Evolutionary conservation across 306 rosid species (phyloP), one percentile per base, ranked within the genome.

Genomic region (Prunus davidiana): DNA sequence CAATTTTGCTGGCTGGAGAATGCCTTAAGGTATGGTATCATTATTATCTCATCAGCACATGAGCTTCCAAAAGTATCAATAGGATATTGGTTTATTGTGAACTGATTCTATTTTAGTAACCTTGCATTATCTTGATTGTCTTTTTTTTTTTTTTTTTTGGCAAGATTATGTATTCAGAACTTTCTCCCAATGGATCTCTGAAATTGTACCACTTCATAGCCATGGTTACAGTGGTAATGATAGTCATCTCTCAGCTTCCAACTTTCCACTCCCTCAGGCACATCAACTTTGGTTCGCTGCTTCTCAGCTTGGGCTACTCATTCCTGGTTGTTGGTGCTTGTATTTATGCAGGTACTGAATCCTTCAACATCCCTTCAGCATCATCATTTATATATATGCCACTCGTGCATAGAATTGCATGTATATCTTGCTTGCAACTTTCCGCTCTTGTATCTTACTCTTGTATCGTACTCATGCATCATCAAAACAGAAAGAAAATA

Each of bases 151-250:
- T 56, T 24, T 51, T 24, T 19, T 62, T 47, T 14, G 51, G 63
- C 54, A 71, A 95, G 98, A 90, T 95, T 50, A 78, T 95, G 87
- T 95, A 95, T 84, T 78, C 91, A 50, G 87, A 75, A 18, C 49
- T 95, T 12, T 80, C 81, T 58, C 97, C 96, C 3, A 73, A 89
- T 71, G 98, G 98, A 69, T 19, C 91, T 14, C 79, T 95, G 80
- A 95, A 88, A 76, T 47, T 95, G 90, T 95, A 92, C 78, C 80
- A 95, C 38, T 95, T 95, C 77, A 89, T 95, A 84, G 97, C 98
- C 76, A 88, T 92, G 97, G 98, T 89, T 89, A 92, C 97, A 2
- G 77, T 80, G 80, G 88, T 85, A 15, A 95, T 92, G 98, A 80
- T 92, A 73, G 47, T 85, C 43, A 85, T 95, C 45, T 90, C 98